phyloP scores from a whole-genome alignment of 1,139 yeast genomes.

The Lodderomyces parapsilosis region DNA sequence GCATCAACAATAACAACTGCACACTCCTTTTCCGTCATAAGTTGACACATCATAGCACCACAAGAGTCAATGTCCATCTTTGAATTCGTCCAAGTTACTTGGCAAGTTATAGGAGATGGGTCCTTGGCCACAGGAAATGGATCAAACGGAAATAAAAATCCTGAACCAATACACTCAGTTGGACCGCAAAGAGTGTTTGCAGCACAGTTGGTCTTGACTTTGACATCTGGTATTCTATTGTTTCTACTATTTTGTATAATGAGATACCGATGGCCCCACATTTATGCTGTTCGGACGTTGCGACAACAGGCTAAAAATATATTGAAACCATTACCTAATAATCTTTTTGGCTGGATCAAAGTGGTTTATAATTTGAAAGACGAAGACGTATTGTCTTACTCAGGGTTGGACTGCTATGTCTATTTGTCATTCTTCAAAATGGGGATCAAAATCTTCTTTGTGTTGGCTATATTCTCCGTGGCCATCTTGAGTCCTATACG shows the following conservation, averaged over 20 bases:
- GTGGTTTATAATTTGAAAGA: slow-evolving; percentile 37
- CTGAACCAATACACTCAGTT: slow-evolving; percentile 14
- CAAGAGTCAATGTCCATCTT: background rate
- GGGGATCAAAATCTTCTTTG: slow-evolving; percentile 42
- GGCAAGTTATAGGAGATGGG: slow-evolving; percentile 6
- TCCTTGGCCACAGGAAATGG: slow-evolving; percentile 1
- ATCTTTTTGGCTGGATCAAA: slow-evolving; percentile 42
- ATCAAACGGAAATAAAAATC: slow-evolving; percentile 4
- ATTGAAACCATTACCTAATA: slow-evolving; percentile 36
- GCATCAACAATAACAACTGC: too few relatives aligned
- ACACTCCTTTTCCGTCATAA: too few relatives aligned
- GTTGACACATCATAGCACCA: too few relatives aligned
- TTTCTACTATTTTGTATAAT: slow-evolving; percentile 41
- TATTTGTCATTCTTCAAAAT: slow-evolving; percentile 44
- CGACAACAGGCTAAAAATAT: slow-evolving; percentile 23
- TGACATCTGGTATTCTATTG: slow-evolving; percentile 34
- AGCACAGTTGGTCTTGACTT: slow-evolving; percentile 41
- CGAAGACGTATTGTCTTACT: slow-evolving; percentile 39
- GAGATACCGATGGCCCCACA: slow-evolving; percentile 50
- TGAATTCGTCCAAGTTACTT: slow-evolving; percentile 1
- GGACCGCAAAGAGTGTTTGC: slow-evolving; percentile 48
- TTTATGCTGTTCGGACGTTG: slow-evolving; percentile 49
- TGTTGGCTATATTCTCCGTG: slow-evolving; percentile 38
- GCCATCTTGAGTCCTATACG: slow-evolving; percentile 43
- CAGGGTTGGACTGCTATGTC: slow-evolving; percentile 49